Percentiles rank a stretch among this genome's conserved stretches.
These are phyloP conservation scores for Sphagnurus paluster DNA, from an alignment of 1,284 basidiomycete species.

Conservation along the genomic window DNA sequence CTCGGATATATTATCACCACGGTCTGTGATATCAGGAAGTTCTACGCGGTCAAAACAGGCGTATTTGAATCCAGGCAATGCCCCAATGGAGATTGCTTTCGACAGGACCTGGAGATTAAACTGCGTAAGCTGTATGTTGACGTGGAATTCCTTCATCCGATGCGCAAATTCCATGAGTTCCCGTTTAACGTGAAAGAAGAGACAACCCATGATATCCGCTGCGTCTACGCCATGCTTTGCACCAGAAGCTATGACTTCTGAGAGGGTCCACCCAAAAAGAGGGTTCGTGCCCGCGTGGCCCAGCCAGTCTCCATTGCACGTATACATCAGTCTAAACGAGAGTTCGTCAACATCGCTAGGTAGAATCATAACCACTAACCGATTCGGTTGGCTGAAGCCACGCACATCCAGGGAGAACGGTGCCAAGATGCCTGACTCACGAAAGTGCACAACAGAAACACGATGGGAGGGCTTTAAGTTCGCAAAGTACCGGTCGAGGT, in stretches of 20 bases:
- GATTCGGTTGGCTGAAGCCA: slow-evolving; percentile 39
- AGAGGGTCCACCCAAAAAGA: slow-evolving; percentile 38
- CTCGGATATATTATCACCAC: slow-evolving; percentile 30
- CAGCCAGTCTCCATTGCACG: slow-evolving; percentile 39
- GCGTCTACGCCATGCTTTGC: slow-evolving; percentile 31
- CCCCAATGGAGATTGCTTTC: slow-evolving; percentile 36
- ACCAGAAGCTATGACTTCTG: slow-evolving; percentile 31
- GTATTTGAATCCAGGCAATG: slow-evolving; percentile 36
- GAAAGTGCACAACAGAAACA: slow-evolving; percentile 34
- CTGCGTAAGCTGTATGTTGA: slow-evolving; percentile 41
- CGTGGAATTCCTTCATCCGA: slow-evolving; percentile 35
- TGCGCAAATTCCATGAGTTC: slow-evolving; percentile 39
- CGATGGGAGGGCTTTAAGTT: slow-evolving; percentile 36
- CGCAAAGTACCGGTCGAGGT: slow-evolving; percentile 9
- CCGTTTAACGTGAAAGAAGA: slow-evolving; percentile 46
- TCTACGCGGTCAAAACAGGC: slow-evolving; percentile 42
- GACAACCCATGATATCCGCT: slow-evolving; percentile 40
- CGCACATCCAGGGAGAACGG: slow-evolving; percentile 36
- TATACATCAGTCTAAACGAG: slow-evolving; percentile 40
- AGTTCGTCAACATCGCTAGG: background rate
- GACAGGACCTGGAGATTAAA: slow-evolving; percentile 39
- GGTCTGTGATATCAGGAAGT: slow-evolving; percentile 36
- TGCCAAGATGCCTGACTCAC: slow-evolving; percentile 38
- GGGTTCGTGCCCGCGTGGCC: slow-evolving; percentile 33
- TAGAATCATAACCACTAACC: slow-evolving; percentile 24